These are phyloP conservation scores for Fusarium gaditjirri DNA, from an alignment of 2,329 filamentous ascomycete species.

Conservation along the genomic window DNA sequence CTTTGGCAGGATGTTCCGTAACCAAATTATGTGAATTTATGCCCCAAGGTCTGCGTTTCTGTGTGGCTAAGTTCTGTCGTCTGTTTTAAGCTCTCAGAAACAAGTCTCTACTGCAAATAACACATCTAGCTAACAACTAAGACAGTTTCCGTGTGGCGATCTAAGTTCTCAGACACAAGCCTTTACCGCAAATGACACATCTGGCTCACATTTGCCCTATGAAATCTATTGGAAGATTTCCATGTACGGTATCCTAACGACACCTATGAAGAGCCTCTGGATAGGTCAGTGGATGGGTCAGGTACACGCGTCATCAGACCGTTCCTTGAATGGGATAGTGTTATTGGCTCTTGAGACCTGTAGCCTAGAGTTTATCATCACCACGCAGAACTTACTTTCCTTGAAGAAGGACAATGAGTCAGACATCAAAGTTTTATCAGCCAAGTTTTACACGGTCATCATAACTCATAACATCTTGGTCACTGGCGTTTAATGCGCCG, in stretches of 20 bases:
- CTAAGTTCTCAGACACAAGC: too few relatives aligned
- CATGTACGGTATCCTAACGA: not conserved
- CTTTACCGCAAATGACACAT: too few relatives aligned
- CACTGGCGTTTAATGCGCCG: too few relatives aligned
- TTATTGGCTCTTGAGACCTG: not conserved
- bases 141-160: too few relatives aligned
- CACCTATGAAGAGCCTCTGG: not conserved
- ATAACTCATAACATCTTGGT: not conserved
- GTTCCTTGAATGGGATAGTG: not conserved
- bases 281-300: not conserved
- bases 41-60: too few relatives aligned
- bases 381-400: too few relatives aligned
- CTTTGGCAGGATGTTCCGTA: not conserved
- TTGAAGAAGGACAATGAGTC: not conserved
- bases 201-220: not conserved
- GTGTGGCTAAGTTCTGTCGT: too few relatives aligned
- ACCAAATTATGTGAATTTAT: too few relatives aligned
- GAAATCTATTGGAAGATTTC: not conserved
- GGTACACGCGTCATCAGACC: fast-evolving
- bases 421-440: not conserved
- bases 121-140: too few relatives aligned
- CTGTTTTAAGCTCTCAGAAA: too few relatives aligned
- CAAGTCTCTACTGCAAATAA: too few relatives aligned
- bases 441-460: not conserved
- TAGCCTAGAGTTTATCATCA: not conserved